Conservation (phyloP, 2,329 filamentous ascomycete genomes). For the Didymellaceae sp. region DNA sequence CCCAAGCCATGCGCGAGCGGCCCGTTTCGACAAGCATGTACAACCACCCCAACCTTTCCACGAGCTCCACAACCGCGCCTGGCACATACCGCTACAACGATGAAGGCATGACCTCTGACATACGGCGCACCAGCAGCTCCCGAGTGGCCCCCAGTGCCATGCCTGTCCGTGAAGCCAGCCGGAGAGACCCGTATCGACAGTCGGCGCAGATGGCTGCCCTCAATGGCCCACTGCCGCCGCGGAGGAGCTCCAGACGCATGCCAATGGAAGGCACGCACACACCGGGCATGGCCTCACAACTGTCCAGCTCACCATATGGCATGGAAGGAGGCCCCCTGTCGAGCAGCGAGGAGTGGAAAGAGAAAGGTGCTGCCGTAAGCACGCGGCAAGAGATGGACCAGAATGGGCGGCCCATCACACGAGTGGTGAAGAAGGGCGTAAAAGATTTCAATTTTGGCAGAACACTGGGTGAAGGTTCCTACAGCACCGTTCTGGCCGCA, state of each 20-base stretch:
- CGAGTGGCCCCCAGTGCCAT: slow-evolving; percentile 66
- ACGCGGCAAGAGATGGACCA: slow-evolving; percentile 84
- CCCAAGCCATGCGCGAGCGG: slow-evolving; percentile 44
- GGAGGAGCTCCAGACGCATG: slow-evolving; percentile 77
- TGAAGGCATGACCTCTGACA: slow-evolving; percentile 45
- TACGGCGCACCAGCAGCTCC: slow-evolving; percentile 66
- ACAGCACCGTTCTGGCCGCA: slow-evolving; percentile 92
- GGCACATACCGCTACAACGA: slow-evolving; percentile 57
- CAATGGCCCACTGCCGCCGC: slow-evolving; percentile 72
- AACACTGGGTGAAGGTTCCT: slow-evolving; percentile 92
- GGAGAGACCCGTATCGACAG: slow-evolving; percentile 72
- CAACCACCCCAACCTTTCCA: slow-evolving; percentile 56
- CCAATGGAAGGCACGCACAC: slow-evolving; percentile 55
- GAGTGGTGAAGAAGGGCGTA: slow-evolving; percentile 93
- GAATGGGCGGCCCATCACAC: slow-evolving; percentile 79
- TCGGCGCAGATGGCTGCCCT: slow-evolving; percentile 60
- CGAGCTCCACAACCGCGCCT: slow-evolving; percentile 51
- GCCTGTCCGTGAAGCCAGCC: slow-evolving; percentile 71
- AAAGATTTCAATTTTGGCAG: slow-evolving; percentile 95
- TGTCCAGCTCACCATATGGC: slow-evolving; percentile 55
- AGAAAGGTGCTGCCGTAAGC: slow-evolving; percentile 86
- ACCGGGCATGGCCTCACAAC: slow-evolving; percentile 25
- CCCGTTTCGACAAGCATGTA: slow-evolving; percentile 57
- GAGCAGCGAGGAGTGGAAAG: slow-evolving; percentile 93
- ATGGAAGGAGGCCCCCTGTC: slow-evolving; percentile 64